These are phyloP conservation scores for Ogataea populi-albae DNA, from an alignment of 805 yeast species.

Conservation along the genomic window DNA sequence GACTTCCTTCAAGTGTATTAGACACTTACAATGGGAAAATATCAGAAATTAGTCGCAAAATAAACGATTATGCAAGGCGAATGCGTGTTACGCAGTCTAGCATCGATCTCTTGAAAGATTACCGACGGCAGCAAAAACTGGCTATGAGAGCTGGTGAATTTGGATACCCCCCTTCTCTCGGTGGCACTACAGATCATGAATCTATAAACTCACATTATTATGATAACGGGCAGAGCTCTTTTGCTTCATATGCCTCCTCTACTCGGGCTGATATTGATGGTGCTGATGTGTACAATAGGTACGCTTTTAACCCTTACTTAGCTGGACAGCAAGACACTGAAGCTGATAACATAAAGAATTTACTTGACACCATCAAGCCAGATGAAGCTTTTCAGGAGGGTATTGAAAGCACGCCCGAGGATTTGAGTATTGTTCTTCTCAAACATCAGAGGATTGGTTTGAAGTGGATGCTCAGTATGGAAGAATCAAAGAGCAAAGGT, in stretches of 20 bases:
- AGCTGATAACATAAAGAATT: constrained; percentile 29
- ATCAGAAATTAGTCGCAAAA: constrained; percentile 7
- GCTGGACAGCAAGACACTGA: constrained; percentile 13
- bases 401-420: constrained; percentile 64
- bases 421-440: constrained; percentile 42
- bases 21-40: constrained; percentile 8
- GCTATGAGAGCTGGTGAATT: not conserved
- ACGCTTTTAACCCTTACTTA: constrained; percentile 15
- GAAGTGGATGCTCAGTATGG: constrained; percentile 75
- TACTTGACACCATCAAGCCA: constrained; percentile 50
- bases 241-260: not conserved
- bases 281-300: constrained; percentile 2
- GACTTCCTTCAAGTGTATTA: constrained; percentile 5
- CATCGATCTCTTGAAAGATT: constrained; percentile 5
- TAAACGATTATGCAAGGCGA: constrained; percentile 6
- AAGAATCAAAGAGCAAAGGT: constrained; percentile 55
- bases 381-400: constrained; percentile 49
- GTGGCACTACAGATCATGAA: not conserved
- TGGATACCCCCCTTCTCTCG: not conserved
- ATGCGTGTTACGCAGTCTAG: constrained; percentile 8
- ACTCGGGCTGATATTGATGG: not conserved
- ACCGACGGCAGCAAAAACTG: not conserved
- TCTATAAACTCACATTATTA: not conserved
- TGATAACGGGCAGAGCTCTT: too few relatives aligned
- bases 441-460: constrained; percentile 82